Conservation (phyloP, 1,284 basidiomycete species). For the Ustilago tritici region DNA sequence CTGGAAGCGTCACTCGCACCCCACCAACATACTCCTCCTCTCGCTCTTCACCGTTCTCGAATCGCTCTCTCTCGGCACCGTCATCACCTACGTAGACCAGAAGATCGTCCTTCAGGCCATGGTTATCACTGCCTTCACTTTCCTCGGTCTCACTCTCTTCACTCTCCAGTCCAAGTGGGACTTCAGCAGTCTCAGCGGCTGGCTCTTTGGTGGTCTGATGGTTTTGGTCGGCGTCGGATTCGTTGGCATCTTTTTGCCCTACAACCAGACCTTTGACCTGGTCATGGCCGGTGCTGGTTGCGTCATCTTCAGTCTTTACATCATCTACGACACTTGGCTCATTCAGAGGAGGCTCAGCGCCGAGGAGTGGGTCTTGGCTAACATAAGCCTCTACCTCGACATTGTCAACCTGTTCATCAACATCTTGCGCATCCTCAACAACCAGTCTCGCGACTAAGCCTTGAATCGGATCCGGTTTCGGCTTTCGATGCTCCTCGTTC, state of each 20-base stretch:
- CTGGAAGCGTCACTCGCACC: constrained; percentile 88
- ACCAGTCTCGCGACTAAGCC: constrained; percentile 33
- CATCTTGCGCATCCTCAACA: constrained; percentile 73
- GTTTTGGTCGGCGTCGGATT: constrained; percentile 70
- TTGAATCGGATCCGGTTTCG: not conserved
- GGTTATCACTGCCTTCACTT: constrained; percentile 86
- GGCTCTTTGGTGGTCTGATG: constrained; percentile 78
- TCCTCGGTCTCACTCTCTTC: constrained; percentile 82
- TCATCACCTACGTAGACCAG: constrained; percentile 81
- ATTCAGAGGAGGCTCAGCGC: constrained; percentile 82
- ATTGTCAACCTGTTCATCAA: constrained; percentile 79
- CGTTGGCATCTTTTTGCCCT: constrained; percentile 83
- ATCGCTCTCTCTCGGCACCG: constrained; percentile 76
- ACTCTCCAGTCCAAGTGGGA: constrained; percentile 80
- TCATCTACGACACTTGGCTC: constrained; percentile 81
- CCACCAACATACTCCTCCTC: constrained; percentile 82
- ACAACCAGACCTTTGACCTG: constrained; percentile 80
- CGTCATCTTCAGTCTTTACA: constrained; percentile 78
- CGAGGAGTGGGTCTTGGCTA: constrained; percentile 87
- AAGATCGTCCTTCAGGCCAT: constrained; percentile 85
- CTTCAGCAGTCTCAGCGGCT: constrained; percentile 85
- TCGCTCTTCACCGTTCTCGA: constrained; percentile 71
- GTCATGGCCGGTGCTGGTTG: constrained; percentile 82
- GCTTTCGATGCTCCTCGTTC: not conserved
- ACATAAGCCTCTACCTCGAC: constrained; percentile 80